phyloP scores from a whole-genome alignment of 2,329 filamentous ascomycete genomes.

The Fusarium virguliforme region DNA sequence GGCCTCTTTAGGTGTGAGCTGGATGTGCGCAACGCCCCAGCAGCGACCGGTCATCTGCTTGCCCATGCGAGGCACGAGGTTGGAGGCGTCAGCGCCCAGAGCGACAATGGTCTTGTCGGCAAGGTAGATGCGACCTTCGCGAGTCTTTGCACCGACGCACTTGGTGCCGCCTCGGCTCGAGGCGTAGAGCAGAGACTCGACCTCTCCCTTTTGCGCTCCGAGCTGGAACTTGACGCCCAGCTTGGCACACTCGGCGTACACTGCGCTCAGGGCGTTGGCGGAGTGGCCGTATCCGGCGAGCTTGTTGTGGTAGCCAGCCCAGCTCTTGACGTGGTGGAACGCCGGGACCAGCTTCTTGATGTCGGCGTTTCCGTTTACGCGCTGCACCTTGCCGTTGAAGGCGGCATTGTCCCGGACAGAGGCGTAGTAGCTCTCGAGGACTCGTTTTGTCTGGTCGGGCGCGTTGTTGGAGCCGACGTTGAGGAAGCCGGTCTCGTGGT shows the following conservation, averaged over 20 bases:
- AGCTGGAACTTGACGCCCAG: constrained; percentile 33
- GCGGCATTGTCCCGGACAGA: constrained; percentile 33
- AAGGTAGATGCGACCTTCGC: constrained; percentile 18
- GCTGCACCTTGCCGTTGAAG: constrained; percentile 27
- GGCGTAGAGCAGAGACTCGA: constrained; percentile 28
- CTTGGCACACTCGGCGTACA: constrained; percentile 33
- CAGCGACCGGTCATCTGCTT: constrained; percentile 38
- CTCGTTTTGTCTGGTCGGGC: constrained; percentile 25
- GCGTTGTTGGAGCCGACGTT: constrained; percentile 37
- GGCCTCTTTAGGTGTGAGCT: constrained; percentile 34
- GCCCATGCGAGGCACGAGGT: constrained; percentile 27
- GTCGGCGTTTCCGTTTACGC: constrained; percentile 21
- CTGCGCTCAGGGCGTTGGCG: constrained; percentile 29
- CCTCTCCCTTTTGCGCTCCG: constrained; percentile 23
- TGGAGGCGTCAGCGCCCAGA: constrained; percentile 26
- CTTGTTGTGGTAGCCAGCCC: constrained; percentile 36
- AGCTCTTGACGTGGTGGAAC: constrained; percentile 26
- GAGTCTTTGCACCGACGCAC: constrained; percentile 30
- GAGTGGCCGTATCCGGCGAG: constrained; percentile 37
- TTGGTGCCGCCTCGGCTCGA: constrained; percentile 29
- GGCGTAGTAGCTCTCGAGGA: constrained; percentile 32
- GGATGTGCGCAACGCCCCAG: constrained; percentile 37
- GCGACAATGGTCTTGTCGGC: constrained; percentile 36
- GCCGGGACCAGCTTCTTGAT: constrained; percentile 34
- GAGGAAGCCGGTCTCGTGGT: constrained; percentile 38